Evolutionary conservation across 2,329 filamentous ascomycete species (phyloP).

Genomic region (Colletotrichum lini): DNA sequence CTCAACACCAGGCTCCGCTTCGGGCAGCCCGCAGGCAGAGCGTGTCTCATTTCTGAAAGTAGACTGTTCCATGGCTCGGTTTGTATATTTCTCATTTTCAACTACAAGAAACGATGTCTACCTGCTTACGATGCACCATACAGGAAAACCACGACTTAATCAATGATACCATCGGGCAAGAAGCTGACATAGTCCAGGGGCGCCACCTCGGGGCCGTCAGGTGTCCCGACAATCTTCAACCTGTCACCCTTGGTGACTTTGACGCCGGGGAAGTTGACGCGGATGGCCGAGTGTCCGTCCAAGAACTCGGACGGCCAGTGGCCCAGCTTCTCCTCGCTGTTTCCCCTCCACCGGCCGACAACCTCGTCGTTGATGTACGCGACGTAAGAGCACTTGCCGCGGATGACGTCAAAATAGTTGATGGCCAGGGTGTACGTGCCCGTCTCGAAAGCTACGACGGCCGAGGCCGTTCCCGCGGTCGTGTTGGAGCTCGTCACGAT

Average conservation of each 20-base stretch:
- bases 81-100: background rate
- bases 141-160: constrained; percentile 9
- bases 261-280: constrained; percentile 71
- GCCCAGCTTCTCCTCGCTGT: constrained; percentile 72
- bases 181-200: constrained; percentile 78
- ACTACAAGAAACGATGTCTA: background rate
- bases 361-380: constrained; percentile 66
- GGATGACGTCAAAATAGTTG: constrained; percentile 75
- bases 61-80: background rate
- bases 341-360: constrained; percentile 71
- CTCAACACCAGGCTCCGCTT: background rate
- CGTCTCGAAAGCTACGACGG: constrained; percentile 61
- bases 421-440: constrained; percentile 75
- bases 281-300: constrained; percentile 75
- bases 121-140: background rate
- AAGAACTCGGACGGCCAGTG: constrained; percentile 71
- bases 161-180: constrained; percentile 65
- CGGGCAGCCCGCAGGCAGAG: background rate
- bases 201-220: constrained; percentile 74
- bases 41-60: background rate
- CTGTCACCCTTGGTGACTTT: constrained; percentile 64
- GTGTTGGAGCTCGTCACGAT: constrained; percentile 71
- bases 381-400: constrained; percentile 70
- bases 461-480: constrained; percentile 60
- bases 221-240: constrained; percentile 69